Conservation (phyloP, 805 yeast species). For the Kuraishia hungarica region DNA sequence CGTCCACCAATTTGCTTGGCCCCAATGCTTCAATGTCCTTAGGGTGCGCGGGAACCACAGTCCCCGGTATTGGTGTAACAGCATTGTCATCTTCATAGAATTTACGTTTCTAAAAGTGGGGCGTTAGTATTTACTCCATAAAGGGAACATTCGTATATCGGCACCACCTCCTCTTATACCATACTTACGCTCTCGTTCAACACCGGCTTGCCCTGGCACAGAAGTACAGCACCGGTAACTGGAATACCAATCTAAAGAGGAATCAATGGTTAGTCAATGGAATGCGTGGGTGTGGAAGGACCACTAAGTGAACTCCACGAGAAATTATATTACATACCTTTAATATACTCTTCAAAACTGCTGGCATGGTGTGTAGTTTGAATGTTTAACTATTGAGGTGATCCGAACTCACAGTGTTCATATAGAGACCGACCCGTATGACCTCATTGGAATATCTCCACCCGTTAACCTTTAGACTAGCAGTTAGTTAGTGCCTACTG, state of each 20-base stretch:
- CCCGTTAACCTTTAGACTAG: no score
- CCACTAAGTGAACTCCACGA: background rate
- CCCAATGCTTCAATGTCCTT: constrained; percentile 35
- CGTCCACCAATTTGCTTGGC: constrained; percentile 41
- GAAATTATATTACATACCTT: background rate
- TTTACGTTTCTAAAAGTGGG: constrained; percentile 19
- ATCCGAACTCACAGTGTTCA: no score
- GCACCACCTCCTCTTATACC: background rate
- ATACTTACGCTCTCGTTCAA: constrained; percentile 1
- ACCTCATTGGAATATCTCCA: no score
- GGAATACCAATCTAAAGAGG: background rate
- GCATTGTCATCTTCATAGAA: constrained; percentile 43
- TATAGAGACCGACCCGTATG: no score
- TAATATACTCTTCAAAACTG: background rate
- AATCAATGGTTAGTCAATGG: background rate
- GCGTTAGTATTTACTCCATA: background rate
- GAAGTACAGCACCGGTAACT: background rate
- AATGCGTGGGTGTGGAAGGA: background rate
- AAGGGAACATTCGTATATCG: background rate
- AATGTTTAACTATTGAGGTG: no score
- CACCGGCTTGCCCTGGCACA: background rate
- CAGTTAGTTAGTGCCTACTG: no score
- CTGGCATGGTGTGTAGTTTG: background rate
- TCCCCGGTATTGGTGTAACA: constrained; percentile 42
- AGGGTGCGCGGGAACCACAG: constrained; percentile 32